Percentiles rank a stretch among this genome's conserved stretches.
Evolutionary conservation across 2,329 filamentous ascomycete genomes (phyloP).

Genomic region (Cladosporium austrohemisphaericum): DNA sequence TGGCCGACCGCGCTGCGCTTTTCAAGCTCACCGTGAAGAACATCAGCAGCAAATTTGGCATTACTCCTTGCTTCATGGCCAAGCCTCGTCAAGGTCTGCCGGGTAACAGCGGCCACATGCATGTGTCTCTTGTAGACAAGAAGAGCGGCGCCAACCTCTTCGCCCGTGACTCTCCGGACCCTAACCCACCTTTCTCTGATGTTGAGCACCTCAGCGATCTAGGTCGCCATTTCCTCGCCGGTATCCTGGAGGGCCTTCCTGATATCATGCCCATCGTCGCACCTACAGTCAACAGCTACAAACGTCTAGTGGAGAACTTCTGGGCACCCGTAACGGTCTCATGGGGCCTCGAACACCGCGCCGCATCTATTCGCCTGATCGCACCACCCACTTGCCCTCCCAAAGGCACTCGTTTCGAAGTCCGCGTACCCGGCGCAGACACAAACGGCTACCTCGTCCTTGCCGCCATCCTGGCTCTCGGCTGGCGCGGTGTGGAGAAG

Average conservation of each 20-base stretch:
- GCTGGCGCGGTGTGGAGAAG: conserved; percentile 89
- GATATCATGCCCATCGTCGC: conserved; percentile 95
- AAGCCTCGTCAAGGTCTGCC: conserved; percentile 89
- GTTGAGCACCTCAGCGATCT: conserved; percentile 78
- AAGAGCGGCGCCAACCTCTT: conserved; percentile 74
- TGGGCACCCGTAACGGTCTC: conserved; percentile 98
- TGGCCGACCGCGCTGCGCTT: conserved; percentile 86
- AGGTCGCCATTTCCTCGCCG: conserved; percentile 89
- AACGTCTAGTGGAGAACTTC: conserved; percentile 96
- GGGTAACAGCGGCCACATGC: conserved; percentile 94
- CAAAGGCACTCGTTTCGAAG: conserved; percentile 85
- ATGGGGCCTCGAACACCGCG: conserved; percentile 93
- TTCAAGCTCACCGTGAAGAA: conserved; percentile 97
- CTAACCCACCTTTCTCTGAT: conserved; percentile 68
- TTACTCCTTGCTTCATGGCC: conserved; percentile 98
- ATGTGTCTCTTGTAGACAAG: conserved; percentile 76
- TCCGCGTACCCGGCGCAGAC: conserved; percentile 91
- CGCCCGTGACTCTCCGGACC: conserved; percentile 67
- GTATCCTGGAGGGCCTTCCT: conserved; percentile 80
- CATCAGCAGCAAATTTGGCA: conserved; percentile 78
- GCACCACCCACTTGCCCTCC: conserved; percentile 80
- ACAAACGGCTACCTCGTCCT: conserved; percentile 85
- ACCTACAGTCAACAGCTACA: conserved; percentile 96
- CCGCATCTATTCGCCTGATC: conserved; percentile 85
- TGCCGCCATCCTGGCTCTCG: conserved; percentile 78